Conservation (phyloP, 2,329 filamentous ascomycete genomes). For the Trichoderma sp. region DNA sequence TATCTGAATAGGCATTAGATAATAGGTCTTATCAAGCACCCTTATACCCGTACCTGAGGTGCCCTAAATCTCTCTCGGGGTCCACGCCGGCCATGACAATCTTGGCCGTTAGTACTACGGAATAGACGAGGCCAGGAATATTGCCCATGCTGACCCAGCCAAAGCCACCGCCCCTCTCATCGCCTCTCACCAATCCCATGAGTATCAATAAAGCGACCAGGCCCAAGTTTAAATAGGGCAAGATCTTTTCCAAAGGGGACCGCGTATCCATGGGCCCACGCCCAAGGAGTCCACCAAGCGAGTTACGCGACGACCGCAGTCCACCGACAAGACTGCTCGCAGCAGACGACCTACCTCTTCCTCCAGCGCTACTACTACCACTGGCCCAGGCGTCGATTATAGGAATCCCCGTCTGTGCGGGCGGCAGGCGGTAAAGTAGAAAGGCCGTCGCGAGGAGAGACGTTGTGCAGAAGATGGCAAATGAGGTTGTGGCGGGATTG, state of each 20-base stretch:
- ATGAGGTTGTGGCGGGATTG: conserved; percentile 42
- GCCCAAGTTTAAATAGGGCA: conserved; percentile 62
- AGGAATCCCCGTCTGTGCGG: conserved; percentile 55
- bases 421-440: conserved; percentile 58
- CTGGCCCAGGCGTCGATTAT: conserved; percentile 49
- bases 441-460: conserved; percentile 65
- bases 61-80: conserved; percentile 63
- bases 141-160: conserved; percentile 50
- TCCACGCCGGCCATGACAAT: conserved; percentile 69
- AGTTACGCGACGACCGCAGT: neutral
- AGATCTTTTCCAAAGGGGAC: conserved; percentile 56
- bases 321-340: neutral
- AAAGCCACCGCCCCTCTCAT: conserved; percentile 38
- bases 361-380: neutral
- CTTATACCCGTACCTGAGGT: conserved; percentile 66
- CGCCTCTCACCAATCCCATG: conserved; percentile 44
- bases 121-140: conserved; percentile 61
- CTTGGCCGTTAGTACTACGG: conserved; percentile 62
- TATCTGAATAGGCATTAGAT: conserved; percentile 60
- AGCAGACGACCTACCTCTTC: neutral
- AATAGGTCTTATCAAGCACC: conserved; percentile 52
- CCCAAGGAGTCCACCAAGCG: conserved; percentile 24
- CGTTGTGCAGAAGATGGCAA: conserved; percentile 60
- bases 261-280: conserved; percentile 22
- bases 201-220: conserved; percentile 56